Conservation (phyloP, 805 yeast species). For the Ogataea methylovora region DNA sequence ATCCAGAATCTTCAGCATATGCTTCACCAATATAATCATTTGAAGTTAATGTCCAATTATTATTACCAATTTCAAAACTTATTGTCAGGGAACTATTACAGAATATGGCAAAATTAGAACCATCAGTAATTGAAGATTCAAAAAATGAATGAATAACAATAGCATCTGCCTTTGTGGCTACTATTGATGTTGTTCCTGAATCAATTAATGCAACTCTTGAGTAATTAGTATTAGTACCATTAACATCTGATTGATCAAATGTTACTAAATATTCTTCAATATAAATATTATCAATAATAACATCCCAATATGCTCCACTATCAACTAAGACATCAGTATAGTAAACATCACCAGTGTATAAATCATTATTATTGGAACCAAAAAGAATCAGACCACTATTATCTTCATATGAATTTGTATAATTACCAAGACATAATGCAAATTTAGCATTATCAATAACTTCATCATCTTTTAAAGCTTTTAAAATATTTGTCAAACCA, state of each 20-base stretch:
- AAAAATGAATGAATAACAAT: slow-evolving; percentile 45
- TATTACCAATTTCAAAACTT: slow-evolving; percentile 34
- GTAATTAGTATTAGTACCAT: slow-evolving; percentile 9
- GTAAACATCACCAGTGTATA: slow-evolving; percentile 33
- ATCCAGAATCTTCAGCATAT: slow-evolving; percentile 27
- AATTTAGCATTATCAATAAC: slow-evolving; percentile 32
- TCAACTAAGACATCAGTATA: slow-evolving; percentile 29
- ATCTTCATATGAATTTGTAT: slow-evolving; percentile 9
- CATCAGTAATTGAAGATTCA: slow-evolving; percentile 42
- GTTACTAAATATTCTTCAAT: slow-evolving; percentile 26
- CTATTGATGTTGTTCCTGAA: slow-evolving; percentile 60
- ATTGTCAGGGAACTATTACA: slow-evolving; percentile 42
- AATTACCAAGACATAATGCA: slow-evolving; percentile 36
- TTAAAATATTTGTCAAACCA: slow-evolving; percentile 31
- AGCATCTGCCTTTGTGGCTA: slow-evolving; percentile 50
- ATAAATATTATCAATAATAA: slow-evolving; percentile 30
- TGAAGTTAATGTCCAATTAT: slow-evolving; percentile 37
- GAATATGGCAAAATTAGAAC: slow-evolving; percentile 53
- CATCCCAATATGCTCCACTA: slow-evolving; percentile 43
- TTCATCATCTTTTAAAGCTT: slow-evolving; percentile 27
- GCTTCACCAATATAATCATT: slow-evolving; percentile 40
- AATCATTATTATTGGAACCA: slow-evolving; percentile 30
- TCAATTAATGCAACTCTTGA: slow-evolving; percentile 46
- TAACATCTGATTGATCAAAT: slow-evolving; percentile 22
- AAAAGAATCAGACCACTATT: slow-evolving; percentile 37